Evolutionary conservation across 2,329 filamentous ascomycete species (phyloP), one percentile per base, ranked within the genome.

Genomic region (Epichloe sylvatica): DNA sequence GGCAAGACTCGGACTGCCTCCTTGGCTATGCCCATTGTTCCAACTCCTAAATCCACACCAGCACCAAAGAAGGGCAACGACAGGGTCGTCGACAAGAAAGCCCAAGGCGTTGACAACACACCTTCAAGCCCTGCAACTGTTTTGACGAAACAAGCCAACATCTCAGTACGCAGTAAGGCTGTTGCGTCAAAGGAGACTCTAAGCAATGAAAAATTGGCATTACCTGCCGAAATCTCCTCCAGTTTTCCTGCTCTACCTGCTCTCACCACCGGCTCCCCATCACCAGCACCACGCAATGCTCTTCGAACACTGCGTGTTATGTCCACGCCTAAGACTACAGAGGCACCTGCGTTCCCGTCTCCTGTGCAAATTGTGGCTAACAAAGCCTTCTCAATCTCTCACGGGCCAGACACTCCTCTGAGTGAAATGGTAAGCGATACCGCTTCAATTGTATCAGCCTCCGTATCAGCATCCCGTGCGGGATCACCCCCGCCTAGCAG

Each of bases 361-460:
- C 64, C 61, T 5, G 58, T 60, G 15, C 52, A 60, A 45, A 55
- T 62, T 36, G 52, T 57, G 36, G 51, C 55, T n/a, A 62, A 63
- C 11, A 61, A 64, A 47, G 60, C 57, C 2, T 52, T 64, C 21
- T 64, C 62, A n/a, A 48, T 53, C 12, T 61, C 57, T 5, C 61
- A 83, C 50, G 71, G 77, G 6, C 84, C 86, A n/a, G 80, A 80
- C 30, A 89, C 85, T 1, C 84, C 86, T 0, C 77, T 70, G 1
- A 89, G 84, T 59, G 86, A 90, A 59, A 71, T 80, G 50, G 73
- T 86, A 36, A 88, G 84, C n/a, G 86, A 91, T 60, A 86, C 77
- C 49, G 80, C 84, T 11, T 89, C 84, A 0, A 70, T 89, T 21
- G 74, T 86, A 4, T 90, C 86, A 15, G 75, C 80, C 2, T 86